A percentile compares a stretch with the other conserved stretches of the same genome.
Evolutionary conservation across 1,284 basidiomycete genomes (phyloP).

Genomic region (Afroboletus lepidellus): DNA sequence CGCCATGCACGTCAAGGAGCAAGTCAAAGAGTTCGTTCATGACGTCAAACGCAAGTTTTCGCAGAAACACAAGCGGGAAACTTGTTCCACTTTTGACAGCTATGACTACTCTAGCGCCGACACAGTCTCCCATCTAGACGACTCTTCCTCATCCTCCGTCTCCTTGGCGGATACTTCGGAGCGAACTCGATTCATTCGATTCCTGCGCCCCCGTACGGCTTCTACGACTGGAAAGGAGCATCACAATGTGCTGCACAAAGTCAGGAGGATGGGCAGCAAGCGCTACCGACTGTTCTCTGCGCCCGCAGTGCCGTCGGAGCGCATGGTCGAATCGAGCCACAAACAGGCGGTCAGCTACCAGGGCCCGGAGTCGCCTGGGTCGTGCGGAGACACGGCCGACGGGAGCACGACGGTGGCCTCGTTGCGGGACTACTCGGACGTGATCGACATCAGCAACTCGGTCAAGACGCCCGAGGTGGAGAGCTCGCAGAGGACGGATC

Average conservation of each 20-base stretch:
- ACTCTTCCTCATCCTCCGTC: conserved; percentile 13
- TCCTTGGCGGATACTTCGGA: conserved; percentile 9
- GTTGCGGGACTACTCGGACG: conserved; percentile 13
- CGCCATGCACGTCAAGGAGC: conserved; percentile 33
- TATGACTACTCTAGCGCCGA: conserved; percentile 19
- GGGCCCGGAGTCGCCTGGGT: not conserved
- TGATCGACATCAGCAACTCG: conserved; percentile 23
- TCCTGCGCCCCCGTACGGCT: conserved; percentile 16
- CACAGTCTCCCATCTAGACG: conserved; percentile 5
- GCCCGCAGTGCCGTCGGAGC: conserved; percentile 8
- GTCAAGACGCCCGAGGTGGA: not conserved
- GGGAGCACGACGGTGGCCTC: not conserved
- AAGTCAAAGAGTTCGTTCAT: conserved; percentile 32
- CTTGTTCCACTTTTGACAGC: conserved; percentile 13
- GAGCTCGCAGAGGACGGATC: not conserved
- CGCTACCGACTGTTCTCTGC: conserved; percentile 19
- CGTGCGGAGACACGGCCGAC: not conserved
- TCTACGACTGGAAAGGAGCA: conserved; percentile 10
- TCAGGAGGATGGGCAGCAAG: conserved; percentile 3
- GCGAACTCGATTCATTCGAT: conserved; percentile 8
- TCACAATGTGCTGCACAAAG: conserved; percentile 12
- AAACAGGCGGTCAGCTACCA: not conserved
- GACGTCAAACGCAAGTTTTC: conserved; percentile 35
- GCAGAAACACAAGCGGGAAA: conserved; percentile 25
- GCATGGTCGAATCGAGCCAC: not conserved